These are phyloP conservation scores for Helotiales sp. DNA, from an alignment of 2,329 filamentous ascomycete species.

Conservation along the genomic window DNA sequence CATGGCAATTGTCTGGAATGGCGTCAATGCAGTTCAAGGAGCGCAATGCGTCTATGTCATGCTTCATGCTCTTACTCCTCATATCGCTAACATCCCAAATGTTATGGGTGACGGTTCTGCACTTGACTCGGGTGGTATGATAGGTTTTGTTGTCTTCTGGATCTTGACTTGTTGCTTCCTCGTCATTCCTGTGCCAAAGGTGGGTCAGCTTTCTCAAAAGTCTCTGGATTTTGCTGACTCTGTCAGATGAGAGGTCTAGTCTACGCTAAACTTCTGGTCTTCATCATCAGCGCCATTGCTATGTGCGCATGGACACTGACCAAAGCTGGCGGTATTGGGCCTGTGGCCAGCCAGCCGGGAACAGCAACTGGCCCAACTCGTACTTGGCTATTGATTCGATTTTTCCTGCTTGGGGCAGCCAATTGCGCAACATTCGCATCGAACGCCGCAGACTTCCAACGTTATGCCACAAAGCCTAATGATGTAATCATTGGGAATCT, in stretches of 20 bases:
- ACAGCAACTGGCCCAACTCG: conserved; percentile 36
- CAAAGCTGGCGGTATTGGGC: conserved; percentile 35
- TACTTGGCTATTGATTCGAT: conserved; percentile 40
- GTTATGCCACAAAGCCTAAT: conserved; percentile 42
- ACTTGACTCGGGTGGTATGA: conserved; percentile 42
- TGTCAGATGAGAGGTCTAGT: conserved; percentile 36
- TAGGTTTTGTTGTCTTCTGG: conserved; percentile 44
- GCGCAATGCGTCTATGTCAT: conserved; percentile 42
- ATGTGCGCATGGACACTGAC: conserved; percentile 42
- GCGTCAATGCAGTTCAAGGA: conserved; percentile 38
- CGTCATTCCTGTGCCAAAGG: conserved; percentile 40
- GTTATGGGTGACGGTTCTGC: conserved; percentile 42
- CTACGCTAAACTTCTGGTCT: conserved; percentile 40
- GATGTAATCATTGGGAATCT: conserved; percentile 44
- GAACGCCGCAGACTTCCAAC: conserved; percentile 45
- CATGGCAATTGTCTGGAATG: conserved; percentile 48
- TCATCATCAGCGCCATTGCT: conserved; percentile 38
- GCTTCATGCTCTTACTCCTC: conserved; percentile 44
- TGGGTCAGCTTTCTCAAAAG: conserved; percentile 14
- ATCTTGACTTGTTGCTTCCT: conserved; percentile 42
- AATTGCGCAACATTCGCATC: conserved; percentile 41
- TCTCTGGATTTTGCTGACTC: conserved; percentile 22
- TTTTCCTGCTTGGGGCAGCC: conserved; percentile 39
- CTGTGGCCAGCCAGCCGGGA: conserved; percentile 32
- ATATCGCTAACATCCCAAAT: conserved; percentile 41